These are phyloP conservation scores for Nicotiana otophora DNA, from an alignment of 257 asterid species.

Conservation along the genomic window DNA sequence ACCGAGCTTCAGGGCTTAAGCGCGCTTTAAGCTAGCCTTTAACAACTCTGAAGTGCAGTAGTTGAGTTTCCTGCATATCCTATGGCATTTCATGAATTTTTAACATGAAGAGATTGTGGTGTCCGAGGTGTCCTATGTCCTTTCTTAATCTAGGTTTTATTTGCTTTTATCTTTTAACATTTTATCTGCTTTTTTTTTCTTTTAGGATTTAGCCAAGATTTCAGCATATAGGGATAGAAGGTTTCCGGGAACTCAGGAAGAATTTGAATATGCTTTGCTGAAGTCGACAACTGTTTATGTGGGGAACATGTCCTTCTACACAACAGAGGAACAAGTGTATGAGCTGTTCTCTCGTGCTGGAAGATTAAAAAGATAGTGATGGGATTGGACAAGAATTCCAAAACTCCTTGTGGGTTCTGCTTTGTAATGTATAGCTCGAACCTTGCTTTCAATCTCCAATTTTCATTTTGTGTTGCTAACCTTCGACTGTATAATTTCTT, in stretches of 20 bases:
- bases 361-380: constrained; percentile 72
- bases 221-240: constrained; percentile 88
- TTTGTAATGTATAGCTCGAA: constrained; percentile 55
- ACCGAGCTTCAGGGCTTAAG: too few relatives aligned
- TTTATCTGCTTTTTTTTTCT: neutral
- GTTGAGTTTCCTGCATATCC: neutral
- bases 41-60: too few relatives aligned
- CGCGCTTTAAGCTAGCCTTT: too few relatives aligned
- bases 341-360: constrained; percentile 86
- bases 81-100: neutral
- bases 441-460: neutral
- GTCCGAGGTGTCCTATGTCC: neutral
- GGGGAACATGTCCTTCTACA: constrained; percentile 86
- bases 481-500: too few relatives aligned
- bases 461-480: neutral
- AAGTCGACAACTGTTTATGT: constrained; percentile 64
- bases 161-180: neutral
- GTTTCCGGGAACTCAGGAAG: constrained; percentile 85
- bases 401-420: constrained; percentile 97
- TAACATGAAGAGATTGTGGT: neutral
- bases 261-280: constrained; percentile 66
- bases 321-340: constrained; percentile 92
- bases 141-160: neutral
- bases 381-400: constrained; percentile 88
- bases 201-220: constrained; percentile 70